A percentile compares a stretch with the other conserved stretches of the same genome.
Conservation (phyloP, 2,329 filamentous ascomycete genomes). For the Tothia fuscella region DNA sequence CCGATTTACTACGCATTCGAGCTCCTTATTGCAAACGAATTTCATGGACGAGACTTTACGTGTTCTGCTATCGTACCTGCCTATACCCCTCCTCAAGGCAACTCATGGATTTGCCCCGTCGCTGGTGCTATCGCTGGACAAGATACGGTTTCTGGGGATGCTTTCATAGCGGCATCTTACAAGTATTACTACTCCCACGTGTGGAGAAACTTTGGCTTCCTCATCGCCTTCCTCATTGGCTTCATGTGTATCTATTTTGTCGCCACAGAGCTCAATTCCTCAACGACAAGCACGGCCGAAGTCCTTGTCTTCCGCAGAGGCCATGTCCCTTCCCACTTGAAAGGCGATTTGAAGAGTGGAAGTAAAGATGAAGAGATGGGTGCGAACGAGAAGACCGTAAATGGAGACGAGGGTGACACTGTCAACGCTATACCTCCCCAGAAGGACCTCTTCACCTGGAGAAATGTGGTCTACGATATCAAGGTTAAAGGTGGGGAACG, state of each 20-base stretch:
- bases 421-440: slow-evolving; percentile 1
- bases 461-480: slow-evolving; percentile 44
- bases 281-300: slow-evolving; percentile 52
- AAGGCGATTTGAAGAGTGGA: slow-evolving; percentile 26
- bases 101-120: slow-evolving; percentile 35
- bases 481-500: slow-evolving; percentile 38
- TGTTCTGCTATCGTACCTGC: slow-evolving; percentile 36
- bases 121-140: slow-evolving; percentile 44
- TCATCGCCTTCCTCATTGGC: slow-evolving; percentile 43
- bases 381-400: slow-evolving; percentile 42
- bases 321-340: slow-evolving; percentile 52
- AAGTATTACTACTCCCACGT: slow-evolving; percentile 45
- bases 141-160: slow-evolving; percentile 39
- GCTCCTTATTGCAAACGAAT: slow-evolving; percentile 58
- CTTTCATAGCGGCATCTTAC: slow-evolving; percentile 45
- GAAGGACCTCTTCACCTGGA: slow-evolving; percentile 37
- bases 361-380: slow-evolving; percentile 53
- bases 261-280: slow-evolving; percentile 53
- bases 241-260: slow-evolving; percentile 54
- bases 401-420: slow-evolving; percentile 20
- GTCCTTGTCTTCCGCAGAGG: slow-evolving; percentile 45
- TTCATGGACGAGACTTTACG: slow-evolving; percentile 43
- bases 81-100: slow-evolving; percentile 45
- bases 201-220: slow-evolving; percentile 47
- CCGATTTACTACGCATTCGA: slow-evolving; percentile 61